Conservation (phyloP, 176 grass and related monocot species). For the Poa annua region DNA sequence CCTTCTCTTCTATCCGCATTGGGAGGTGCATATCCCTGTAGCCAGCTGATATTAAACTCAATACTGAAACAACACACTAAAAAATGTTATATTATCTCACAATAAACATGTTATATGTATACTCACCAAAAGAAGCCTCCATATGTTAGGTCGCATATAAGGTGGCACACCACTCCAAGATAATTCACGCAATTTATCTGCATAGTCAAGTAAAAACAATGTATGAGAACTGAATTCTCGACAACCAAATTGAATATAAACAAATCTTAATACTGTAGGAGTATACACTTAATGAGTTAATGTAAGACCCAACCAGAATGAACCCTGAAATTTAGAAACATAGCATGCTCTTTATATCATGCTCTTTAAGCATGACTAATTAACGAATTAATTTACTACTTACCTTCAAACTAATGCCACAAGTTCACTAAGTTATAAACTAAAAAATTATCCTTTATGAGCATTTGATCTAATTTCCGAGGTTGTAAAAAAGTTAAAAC, state of each 20-base stretch:
- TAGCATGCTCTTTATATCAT: neutral
- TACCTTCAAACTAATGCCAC: neutral
- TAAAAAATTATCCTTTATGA: neutral
- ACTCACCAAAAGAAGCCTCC: constrained; percentile 96
- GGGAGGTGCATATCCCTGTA: constrained; percentile 98
- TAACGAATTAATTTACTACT: neutral
- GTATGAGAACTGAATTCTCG: constrained; percentile 22
- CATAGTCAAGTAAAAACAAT: constrained; percentile 37
- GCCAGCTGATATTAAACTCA: constrained; percentile 84
- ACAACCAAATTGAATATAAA: neutral
- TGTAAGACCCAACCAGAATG: neutral
- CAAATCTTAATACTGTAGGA: neutral
- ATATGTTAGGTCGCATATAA: constrained; percentile 96
- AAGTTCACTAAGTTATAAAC: neutral
- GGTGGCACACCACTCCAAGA: constrained; percentile 98
- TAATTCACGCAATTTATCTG: constrained; percentile 92
- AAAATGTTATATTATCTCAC: neutral
- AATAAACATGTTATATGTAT: neutral
- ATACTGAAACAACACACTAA: constrained; percentile 37
- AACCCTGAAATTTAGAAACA: neutral
- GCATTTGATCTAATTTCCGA: neutral
- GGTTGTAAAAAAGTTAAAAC: neutral
- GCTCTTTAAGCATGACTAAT: neutral
- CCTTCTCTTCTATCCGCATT: constrained; percentile 89
- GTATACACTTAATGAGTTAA: neutral